These are phyloP conservation scores for Acer campestre DNA, from an alignment of 345 rosid species.

Conservation along the genomic window DNA sequence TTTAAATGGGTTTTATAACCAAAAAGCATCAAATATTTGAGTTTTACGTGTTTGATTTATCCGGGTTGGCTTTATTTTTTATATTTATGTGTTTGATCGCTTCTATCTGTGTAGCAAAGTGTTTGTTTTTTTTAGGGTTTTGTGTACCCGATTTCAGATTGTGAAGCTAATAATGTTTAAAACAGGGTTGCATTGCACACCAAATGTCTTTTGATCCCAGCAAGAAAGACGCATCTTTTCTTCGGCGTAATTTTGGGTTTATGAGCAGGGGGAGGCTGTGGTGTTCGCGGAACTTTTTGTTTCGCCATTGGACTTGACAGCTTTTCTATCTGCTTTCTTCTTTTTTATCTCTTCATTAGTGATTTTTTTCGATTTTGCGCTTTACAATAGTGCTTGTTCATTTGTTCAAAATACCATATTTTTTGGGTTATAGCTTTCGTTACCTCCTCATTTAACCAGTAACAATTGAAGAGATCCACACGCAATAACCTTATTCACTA, in stretches of 20 bases:
- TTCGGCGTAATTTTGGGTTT: constrained; percentile 59
- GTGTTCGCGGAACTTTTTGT: constrained; percentile 52
- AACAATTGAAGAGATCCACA: neutral
- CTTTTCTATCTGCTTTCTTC: neutral
- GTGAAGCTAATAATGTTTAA: constrained; percentile 30
- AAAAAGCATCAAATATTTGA: neutral
- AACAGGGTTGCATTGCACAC: constrained; percentile 36
- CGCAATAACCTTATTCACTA: neutral
- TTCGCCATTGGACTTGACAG: constrained; percentile 76
- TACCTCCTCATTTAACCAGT: neutral
- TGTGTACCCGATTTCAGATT: neutral
- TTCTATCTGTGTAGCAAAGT: neutral
- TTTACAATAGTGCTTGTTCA: neutral
- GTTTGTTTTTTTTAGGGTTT: neutral
- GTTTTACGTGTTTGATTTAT: neutral
- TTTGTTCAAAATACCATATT: neutral
- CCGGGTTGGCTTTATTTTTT: no score
- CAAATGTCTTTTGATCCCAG: constrained; percentile 49
- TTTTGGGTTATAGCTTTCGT: neutral
- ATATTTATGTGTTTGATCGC: neutral
- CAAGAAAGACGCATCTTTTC: constrained; percentile 37
- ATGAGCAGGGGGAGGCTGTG: constrained; percentile 76
- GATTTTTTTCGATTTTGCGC: neutral
- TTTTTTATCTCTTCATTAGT: neutral
- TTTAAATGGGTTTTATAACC: neutral